Evolutionary conservation across 164 flowering plant genomes (phyloP).

Genomic region (Sedum album): DNA sequence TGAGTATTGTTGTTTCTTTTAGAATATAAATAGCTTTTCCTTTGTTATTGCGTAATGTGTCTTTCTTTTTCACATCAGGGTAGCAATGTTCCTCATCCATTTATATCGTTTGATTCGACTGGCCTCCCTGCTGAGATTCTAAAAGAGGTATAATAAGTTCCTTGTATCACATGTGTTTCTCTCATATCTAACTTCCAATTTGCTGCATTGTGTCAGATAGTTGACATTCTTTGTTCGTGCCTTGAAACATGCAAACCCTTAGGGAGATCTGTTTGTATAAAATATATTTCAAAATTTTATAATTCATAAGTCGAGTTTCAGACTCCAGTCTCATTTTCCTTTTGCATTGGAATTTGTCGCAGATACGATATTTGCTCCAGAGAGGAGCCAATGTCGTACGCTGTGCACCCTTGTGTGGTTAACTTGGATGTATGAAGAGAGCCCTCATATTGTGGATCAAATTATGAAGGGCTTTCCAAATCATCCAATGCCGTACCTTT

Average conservation of each 20-base stretch:
- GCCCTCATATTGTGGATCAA: constrained; percentile 57
- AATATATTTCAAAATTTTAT: constrained; percentile 25
- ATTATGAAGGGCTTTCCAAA: constrained; percentile 64
- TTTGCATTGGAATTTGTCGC: constrained; percentile 53
- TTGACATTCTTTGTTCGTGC: not conserved
- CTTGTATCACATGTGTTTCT: not conserved
- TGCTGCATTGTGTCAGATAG: not conserved
- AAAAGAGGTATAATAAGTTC: constrained; percentile 54
- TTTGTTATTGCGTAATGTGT: not conserved
- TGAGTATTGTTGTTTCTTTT: constrained; percentile 26
- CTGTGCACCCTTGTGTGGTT: constrained; percentile 67
- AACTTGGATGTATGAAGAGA: constrained; percentile 65
- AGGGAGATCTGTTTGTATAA: not conserved
- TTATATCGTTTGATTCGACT: constrained; percentile 64
- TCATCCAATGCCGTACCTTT: constrained; percentile 61
- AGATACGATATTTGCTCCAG: constrained; percentile 99
- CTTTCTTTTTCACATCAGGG: constrained; percentile 37
- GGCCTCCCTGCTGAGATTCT: constrained; percentile 85
- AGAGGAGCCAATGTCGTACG: constrained; percentile 99
- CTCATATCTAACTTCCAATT: too few species aligned
- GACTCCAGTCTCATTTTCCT: constrained; percentile 47
- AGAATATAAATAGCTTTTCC: not conserved
- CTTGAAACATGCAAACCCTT: not conserved
- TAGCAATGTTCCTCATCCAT: constrained; percentile 65
- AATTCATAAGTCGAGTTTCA: constrained; percentile 22